Conservation (phyloP, 768 basidiomycete genomes). For the Boletus subparvulus region DNA sequence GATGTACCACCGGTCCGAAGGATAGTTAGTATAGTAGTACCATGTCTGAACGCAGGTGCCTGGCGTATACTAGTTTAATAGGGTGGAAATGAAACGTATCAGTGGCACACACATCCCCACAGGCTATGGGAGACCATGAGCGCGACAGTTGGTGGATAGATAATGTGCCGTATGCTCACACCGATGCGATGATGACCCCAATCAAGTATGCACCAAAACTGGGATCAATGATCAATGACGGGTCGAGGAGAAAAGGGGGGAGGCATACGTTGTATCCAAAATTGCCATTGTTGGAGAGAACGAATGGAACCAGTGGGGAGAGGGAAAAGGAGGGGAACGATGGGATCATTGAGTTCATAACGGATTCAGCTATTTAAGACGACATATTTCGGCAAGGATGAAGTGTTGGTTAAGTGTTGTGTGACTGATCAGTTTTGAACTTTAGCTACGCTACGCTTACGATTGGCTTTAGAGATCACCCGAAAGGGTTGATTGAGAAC, state of each 20-base stretch:
- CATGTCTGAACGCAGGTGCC: constrained; percentile 57
- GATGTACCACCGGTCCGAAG: constrained; percentile 50
- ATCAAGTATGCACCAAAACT: constrained; percentile 54
- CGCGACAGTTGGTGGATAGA: not conserved
- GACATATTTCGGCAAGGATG: not conserved
- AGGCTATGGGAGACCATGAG: constrained; percentile 36
- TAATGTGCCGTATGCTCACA: constrained; percentile 35
- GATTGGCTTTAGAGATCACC: not conserved
- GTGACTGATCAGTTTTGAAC: not conserved
- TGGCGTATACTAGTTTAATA: constrained; percentile 22
- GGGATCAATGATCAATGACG: not conserved
- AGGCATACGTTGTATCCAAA: constrained; percentile 36
- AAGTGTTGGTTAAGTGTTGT: not conserved
- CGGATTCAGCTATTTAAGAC: constrained; percentile 3
- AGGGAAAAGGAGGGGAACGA: not conserved
- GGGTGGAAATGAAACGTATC: not conserved
- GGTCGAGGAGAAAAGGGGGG: too few relatives aligned
- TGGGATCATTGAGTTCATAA: not conserved
- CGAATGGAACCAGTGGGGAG: not conserved
- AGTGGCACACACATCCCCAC: constrained; percentile 45
- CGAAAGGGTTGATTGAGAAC: not conserved
- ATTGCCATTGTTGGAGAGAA: constrained; percentile 6
- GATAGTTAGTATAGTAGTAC: constrained; percentile 53
- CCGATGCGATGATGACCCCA: constrained; percentile 48
- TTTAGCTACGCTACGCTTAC: not conserved